Conservation (phyloP, 164 flowering plant genomes). For the Annona squamosa region DNA sequence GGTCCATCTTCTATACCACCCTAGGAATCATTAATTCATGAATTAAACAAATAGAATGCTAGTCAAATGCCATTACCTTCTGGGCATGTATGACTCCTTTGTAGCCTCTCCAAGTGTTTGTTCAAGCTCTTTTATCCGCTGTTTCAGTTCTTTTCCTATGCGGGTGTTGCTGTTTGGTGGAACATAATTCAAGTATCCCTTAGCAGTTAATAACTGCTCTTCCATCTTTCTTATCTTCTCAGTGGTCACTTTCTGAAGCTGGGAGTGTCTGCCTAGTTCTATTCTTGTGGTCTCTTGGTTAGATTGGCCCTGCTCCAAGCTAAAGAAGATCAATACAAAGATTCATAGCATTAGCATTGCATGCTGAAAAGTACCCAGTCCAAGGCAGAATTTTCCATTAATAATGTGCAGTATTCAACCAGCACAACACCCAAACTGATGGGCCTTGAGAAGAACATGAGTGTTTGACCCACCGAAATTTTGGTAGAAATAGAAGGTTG, state of each 20-base stretch:
- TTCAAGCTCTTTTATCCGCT: constrained; percentile 67
- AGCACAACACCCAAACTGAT: not conserved
- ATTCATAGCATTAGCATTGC: not conserved
- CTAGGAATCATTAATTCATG: not conserved
- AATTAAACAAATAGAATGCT: not conserved
- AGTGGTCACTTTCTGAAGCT: constrained; percentile 30
- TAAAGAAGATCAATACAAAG: constrained; percentile 2
- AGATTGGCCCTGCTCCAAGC: constrained; percentile 28
- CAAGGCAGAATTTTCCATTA: not conserved
- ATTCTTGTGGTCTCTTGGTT: constrained; percentile 12
- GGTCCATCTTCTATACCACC: not conserved
- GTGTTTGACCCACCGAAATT: not conserved
- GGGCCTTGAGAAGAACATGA: not conserved
- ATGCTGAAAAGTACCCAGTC: not conserved
- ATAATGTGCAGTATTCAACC: not conserved
- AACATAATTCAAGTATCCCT: constrained; percentile 61
- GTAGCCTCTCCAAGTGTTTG: constrained; percentile 56
- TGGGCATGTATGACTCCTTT: constrained; percentile 69
- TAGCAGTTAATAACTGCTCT: constrained; percentile 82
- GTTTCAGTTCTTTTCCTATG: constrained; percentile 67
- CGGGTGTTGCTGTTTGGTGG: constrained; percentile 61
- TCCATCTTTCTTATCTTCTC: constrained; percentile 68
- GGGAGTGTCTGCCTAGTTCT: constrained; percentile 15
- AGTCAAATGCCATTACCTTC: constrained; percentile 38
- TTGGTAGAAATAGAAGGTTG: not conserved